Evolutionary conservation across 169 alveolate genomes (phyloP).

Genomic region (Perkinsus chesapeaki): DNA sequence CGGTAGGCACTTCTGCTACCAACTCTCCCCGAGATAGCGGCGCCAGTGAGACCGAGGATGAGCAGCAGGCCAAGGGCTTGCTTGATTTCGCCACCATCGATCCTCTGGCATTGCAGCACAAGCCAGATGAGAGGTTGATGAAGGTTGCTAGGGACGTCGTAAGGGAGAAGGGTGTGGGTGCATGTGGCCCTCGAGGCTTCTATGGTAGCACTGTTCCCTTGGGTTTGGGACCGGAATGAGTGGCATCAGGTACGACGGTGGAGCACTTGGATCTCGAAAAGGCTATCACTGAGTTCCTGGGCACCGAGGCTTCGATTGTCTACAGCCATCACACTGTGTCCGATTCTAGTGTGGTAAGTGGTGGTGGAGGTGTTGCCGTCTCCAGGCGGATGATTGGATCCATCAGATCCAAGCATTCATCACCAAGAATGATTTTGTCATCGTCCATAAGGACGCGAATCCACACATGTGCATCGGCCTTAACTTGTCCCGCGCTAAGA

Average conservation of each 20-base stretch:
- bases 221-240: background rate
- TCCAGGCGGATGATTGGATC: too few relatives aligned
- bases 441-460: background rate
- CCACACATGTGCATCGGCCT: background rate
- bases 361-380: too few relatives aligned
- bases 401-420: background rate
- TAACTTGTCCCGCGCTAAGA: background rate
- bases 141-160: background rate
- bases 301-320: background rate
- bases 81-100: background rate
- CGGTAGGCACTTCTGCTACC: background rate
- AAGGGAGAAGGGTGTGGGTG: conserved; percentile 1
- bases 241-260: conserved; percentile 2
- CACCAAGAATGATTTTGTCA: background rate
- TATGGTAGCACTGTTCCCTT: background rate
- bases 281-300: background rate
- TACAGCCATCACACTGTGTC: background rate
- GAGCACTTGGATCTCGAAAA: conserved; percentile 11
- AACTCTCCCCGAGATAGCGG: background rate
- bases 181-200: conserved; percentile 18
- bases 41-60: background rate
- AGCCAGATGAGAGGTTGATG: background rate
- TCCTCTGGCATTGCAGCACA: background rate
- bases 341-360: background rate
- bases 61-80: background rate